Base-by-base conservation (phyloP, 108 stramenopile genomes). In the Thalassiosira profunda region DNA sequence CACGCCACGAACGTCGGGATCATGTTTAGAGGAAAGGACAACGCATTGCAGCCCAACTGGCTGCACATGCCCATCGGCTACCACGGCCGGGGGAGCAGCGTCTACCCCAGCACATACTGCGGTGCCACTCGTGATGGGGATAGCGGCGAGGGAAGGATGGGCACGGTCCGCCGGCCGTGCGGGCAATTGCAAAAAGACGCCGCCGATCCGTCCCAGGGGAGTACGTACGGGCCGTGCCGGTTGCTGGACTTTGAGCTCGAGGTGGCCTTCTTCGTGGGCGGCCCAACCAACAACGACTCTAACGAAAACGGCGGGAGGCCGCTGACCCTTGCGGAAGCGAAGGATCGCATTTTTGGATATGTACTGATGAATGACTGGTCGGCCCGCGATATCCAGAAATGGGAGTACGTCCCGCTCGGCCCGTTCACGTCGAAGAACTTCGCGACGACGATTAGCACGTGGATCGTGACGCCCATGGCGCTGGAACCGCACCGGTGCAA, bases 381-480 rank as follows among this genome's bases (percentile, higher is more conserved):
- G 14, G 95, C 97, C 5, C 76, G 97, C 5, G 87, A 91, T 51
- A 81, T 88, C 38, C 87, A 91, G 76, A 94, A 91, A 66, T 98
- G 89, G 89, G 95, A 98, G 67, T 96, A 96, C 63, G 93, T 98
- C 6, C 97, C 97, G 7, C 77, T 98, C 6, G 97, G 97, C n/a
- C 95, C 97, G 21, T 98, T 98, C 67, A 88, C 88, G 7, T 82
- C 93, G 46, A 98, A 98, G 82, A 96, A 96, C 58, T 94, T 96
- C 69, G 90, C 89, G 15, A 95, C 95, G 1, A 86, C 92, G 26
- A 91, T 96, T 35, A 86, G 84, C 42, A 91, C 95, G 2, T 98
- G 97, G 97, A 83, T 98, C 28, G 89, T 98, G 40, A 87, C 94
- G 45, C 51, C 76, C 21, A 89, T 89, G 49, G 97, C 95, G 2